Evolutionary conservation across 2,329 filamentous ascomycete genomes (phyloP), one percentile per base, ranked within the genome.

Genomic region (Magnaporthiopsis incrustans): DNA sequence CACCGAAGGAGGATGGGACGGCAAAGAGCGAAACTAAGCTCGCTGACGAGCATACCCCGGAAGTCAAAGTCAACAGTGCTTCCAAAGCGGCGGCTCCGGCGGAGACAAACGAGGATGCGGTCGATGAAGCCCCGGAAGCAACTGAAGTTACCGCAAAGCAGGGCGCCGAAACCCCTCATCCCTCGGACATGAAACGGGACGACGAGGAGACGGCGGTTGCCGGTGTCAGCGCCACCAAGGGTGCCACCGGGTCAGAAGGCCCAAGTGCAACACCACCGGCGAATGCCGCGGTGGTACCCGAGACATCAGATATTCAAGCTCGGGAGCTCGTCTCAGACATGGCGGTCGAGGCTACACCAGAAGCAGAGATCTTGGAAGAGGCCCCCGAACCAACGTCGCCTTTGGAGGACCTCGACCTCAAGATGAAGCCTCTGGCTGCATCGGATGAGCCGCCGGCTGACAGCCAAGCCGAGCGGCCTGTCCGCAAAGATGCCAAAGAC

Each of bases 401-500:
- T 18, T 44, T 63, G 26, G 61, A 30, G 26, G 38, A 33, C 53
- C 56, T 53, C 22, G 56, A 50, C 14, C 57, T 53, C 15, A 58
- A 44, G 15, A 58, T 63, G 32, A 63, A 63, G 32, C 58, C 61
- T 11, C 53, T n/a, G n/a, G n/a, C 58, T 3, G 61, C 57, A 12
- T 27, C 44, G 26, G 8, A 53, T 22, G 44, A 62, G 32, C n/a
- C 50, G 44, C 38, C 60, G 10, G 53, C 14, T 14, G n/a, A 57
- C 27, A 56, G 14, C 27, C 35, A 62, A 12, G 44, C 14, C 2
- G 60, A 57, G 15, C 18, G 22, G n/a, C 44, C 44, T n/a, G 44
- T 53, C n/a, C 18, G 2, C 8, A 18, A 53, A 53, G n/a, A 53
- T 22, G 44, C 44, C 10, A 25, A 25, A 7, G 44, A 10, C 22